phyloP scores from a whole-genome alignment of 257 asterid species.

The Nicotiana tomentosiformis region DNA sequence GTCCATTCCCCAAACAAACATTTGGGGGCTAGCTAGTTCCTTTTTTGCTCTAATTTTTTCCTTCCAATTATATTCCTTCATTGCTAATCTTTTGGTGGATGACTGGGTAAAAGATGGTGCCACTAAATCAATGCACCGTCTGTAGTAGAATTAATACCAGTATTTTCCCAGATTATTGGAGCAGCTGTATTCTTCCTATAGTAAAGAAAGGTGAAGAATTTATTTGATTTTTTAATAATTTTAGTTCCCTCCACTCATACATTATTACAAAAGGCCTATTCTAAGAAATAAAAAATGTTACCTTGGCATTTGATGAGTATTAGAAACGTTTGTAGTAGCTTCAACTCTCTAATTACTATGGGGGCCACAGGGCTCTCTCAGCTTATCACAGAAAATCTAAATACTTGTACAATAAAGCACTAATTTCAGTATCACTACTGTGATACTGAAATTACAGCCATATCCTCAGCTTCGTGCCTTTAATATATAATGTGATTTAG shows the following conservation, averaged over 20 bases:
- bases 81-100: neutral
- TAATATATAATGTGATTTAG: too few relatives aligned
- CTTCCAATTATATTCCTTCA: neutral
- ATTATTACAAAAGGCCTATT: neutral
- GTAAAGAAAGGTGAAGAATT: conserved; percentile 7
- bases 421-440: too few relatives aligned
- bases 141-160: neutral
- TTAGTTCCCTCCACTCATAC: neutral
- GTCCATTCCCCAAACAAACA: neutral
- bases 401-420: too few relatives aligned
- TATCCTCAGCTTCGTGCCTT: too few relatives aligned
- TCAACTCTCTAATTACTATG: too few relatives aligned
- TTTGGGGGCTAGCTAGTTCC: conserved; percentile 15
- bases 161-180: conserved; percentile 1
- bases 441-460: too few relatives aligned
- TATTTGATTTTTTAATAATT: neutral
- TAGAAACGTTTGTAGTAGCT: too few relatives aligned
- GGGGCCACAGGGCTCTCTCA: too few relatives aligned
- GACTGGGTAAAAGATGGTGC: conserved; percentile 15
- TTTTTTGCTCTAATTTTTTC: neutral
- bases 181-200: conserved; percentile 10
- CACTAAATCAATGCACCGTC: conserved; percentile 13
- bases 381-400: too few relatives aligned
- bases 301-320: too few relatives aligned
- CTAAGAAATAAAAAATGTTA: too few relatives aligned